A percentile compares a stretch with the other conserved stretches of the same genome.
Evolutionary conservation across 2,329 filamentous ascomycete genomes (phyloP).

Genomic region (Tolypocladium paradoxum): DNA sequence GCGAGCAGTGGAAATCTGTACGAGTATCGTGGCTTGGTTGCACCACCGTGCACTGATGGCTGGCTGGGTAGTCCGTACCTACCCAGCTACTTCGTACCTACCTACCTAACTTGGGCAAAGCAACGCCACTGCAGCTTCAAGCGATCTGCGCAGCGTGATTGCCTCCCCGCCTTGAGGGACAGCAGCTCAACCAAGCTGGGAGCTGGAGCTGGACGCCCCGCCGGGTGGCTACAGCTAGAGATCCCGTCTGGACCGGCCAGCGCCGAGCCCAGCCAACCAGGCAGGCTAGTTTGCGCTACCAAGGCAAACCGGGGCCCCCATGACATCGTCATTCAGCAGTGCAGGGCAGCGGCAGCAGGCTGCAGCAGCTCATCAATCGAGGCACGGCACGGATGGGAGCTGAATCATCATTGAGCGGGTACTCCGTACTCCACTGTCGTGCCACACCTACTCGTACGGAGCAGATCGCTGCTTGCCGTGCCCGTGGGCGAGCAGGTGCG

Average conservation of each 20-base stretch:
- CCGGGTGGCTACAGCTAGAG: background rate
- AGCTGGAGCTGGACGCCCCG: background rate
- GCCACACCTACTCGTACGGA: no score
- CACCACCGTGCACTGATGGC: background rate
- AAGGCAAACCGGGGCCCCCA: background rate
- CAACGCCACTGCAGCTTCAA: background rate
- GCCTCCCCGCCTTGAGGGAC: background rate
- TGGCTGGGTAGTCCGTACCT: no score
- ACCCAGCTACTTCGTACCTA: no score
- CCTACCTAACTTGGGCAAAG: no score
- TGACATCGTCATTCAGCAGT: conserved; percentile 7
- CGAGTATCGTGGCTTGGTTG: no score
- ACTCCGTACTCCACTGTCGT: background rate
- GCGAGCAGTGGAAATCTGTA: background rate
- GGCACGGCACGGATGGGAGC: background rate
- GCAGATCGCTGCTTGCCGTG: background rate
- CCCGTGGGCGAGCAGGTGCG: background rate
- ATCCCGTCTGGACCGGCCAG: background rate
- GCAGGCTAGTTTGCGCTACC: background rate
- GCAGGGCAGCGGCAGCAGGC: background rate
- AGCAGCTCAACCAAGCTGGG: background rate
- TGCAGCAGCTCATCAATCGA: background rate
- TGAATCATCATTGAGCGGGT: background rate
- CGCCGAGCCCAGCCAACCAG: background rate
- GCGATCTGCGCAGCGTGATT: background rate